These are phyloP conservation scores for Hortaea sp. DNA, from an alignment of 2,329 filamentous ascomycete genomes.

Conservation along the genomic window DNA sequence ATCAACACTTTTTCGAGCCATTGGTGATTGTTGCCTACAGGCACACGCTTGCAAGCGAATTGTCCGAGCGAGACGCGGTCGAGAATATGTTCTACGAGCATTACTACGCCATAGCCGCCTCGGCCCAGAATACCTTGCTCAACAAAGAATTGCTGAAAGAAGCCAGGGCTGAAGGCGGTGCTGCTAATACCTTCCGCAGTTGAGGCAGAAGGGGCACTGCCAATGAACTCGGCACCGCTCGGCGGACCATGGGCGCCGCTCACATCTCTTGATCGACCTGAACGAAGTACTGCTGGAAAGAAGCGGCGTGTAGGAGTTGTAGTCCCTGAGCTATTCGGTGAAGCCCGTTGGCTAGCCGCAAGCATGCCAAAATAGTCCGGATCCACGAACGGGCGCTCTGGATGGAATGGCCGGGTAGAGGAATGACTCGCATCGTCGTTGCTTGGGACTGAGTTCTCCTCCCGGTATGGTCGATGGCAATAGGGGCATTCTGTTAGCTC, in stretches of 20 bases:
- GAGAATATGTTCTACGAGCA: slow-evolving; percentile 86
- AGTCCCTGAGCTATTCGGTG: slow-evolving; percentile 34
- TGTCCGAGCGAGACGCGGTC: slow-evolving; percentile 80
- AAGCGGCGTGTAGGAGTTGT: slow-evolving; percentile 29
- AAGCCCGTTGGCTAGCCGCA: slow-evolving; percentile 39
- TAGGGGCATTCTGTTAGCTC: slow-evolving; percentile 71
- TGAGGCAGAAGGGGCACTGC: slow-evolving; percentile 31
- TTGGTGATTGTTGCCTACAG: slow-evolving; percentile 81
- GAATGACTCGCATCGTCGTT: slow-evolving; percentile 23
- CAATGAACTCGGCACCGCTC: slow-evolving; percentile 40
- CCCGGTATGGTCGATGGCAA: slow-evolving; percentile 64
- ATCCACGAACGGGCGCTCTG: slow-evolving; percentile 58
- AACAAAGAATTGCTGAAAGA: slow-evolving; percentile 87
- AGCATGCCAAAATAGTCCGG: slow-evolving; percentile 96
- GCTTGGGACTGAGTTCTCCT: slow-evolving; percentile 21
- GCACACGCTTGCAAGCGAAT: slow-evolving; percentile 94
- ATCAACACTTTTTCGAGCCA: slow-evolving; percentile 93
- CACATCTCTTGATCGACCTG: slow-evolving; percentile 23
- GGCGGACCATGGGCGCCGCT: slow-evolving; percentile 28
- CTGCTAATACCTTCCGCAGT: slow-evolving; percentile 62
- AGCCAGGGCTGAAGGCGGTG: slow-evolving; percentile 81
- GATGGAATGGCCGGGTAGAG: slow-evolving; percentile 35
- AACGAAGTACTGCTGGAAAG: slow-evolving; percentile 31
- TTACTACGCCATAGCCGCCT: slow-evolving; percentile 87
- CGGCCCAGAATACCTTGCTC: slow-evolving; percentile 78